Conservation (phyloP, 2,329 filamentous ascomycete genomes). For the Pyrenochaeta sp. region DNA sequence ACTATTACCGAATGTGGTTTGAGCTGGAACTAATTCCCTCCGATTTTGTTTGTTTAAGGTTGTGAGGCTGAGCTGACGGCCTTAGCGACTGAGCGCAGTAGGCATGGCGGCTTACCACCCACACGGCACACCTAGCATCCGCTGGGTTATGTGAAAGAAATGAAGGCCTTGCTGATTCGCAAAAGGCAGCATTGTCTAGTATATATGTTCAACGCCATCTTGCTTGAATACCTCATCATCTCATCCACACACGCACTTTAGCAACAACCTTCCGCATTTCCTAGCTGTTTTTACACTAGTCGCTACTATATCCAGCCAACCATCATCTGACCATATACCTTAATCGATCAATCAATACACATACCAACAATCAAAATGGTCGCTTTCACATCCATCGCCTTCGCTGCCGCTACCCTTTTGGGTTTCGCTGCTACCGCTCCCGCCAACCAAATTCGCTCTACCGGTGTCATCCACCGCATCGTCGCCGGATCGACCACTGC, state of each 20-base stretch:
- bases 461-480: slow-evolving; percentile 39
- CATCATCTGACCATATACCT: background rate
- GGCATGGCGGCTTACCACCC: slow-evolving; percentile 12
- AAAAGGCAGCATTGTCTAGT: slow-evolving; percentile 4
- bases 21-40: background rate
- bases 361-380: slow-evolving; percentile 32
- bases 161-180: slow-evolving; percentile 8
- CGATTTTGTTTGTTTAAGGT: background rate
- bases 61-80: slow-evolving; percentile 10
- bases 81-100: slow-evolving; percentile 1
- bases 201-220: slow-evolving; percentile 14
- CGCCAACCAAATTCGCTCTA: slow-evolving; percentile 18
- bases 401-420: slow-evolving; percentile 27
- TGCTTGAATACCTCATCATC: slow-evolving; percentile 26
- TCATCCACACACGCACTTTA: slow-evolving; percentile 6
- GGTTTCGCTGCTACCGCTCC: slow-evolving; percentile 26
- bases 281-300: slow-evolving; percentile 16
- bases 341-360: slow-evolving; percentile 13
- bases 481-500: slow-evolving; percentile 32
- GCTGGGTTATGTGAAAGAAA: slow-evolving; percentile 15
- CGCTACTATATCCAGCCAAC: slow-evolving; percentile 1
- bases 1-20: background rate
- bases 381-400: slow-evolving; percentile 27
- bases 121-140: slow-evolving; percentile 12
- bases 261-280: slow-evolving; percentile 10